Base-by-base conservation (phyloP, 2,329 filamentous ascomycete species). In the Talaromyces piceae region DNA sequence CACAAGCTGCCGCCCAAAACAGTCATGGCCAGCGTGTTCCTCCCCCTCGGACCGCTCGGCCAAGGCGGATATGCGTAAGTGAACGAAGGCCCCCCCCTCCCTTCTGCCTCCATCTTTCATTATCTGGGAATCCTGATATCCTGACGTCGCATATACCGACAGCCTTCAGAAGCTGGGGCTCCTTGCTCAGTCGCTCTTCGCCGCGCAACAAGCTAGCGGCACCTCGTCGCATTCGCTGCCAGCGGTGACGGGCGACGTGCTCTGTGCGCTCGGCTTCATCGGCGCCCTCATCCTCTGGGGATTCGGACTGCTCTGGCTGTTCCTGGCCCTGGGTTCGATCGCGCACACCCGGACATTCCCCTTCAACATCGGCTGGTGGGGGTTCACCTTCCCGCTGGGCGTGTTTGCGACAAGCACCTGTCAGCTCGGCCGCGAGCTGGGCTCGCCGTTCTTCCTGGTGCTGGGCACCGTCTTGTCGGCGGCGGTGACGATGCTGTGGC, bases 1-100 rank as follows among this genome's bases (percentile, higher is more conserved):
- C 78, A 88, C 67, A 81, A 82, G 37, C 71, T 88, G n/a, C 85
- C 84, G 0, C 79, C 83, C 1, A 78, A 79, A 54, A 83, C 85
- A 55, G 78, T 84, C 50, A 83, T 88, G 41, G 82, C 87, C 8
- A 84, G 78, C 3, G 79, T 82, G 1, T 87, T 87, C 59, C 69
- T 88, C 0, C 84, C 84, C 1, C 70, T 87, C 1, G 83, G 84
- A 0, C 83, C 84, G 0, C 67, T 87, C 1, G 83, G 83, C 0
- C 81, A 85, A 63, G 84, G 83, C 12, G 82, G 80, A 1, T 87
- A 79, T 60, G 77, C 72, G 59, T 67, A 62, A 49, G 63, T 56
- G n/a, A n/a, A n/a, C n/a, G n/a, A n/a, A n/a, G n/a, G n/a, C n/a
- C n/a, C n/a, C n/a, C n/a, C n/a, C 52, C 16, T 27, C 7, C 27